phyloP scores from a whole-genome alignment of 345 rosid genomes.

The Isatis tinctoria region DNA sequence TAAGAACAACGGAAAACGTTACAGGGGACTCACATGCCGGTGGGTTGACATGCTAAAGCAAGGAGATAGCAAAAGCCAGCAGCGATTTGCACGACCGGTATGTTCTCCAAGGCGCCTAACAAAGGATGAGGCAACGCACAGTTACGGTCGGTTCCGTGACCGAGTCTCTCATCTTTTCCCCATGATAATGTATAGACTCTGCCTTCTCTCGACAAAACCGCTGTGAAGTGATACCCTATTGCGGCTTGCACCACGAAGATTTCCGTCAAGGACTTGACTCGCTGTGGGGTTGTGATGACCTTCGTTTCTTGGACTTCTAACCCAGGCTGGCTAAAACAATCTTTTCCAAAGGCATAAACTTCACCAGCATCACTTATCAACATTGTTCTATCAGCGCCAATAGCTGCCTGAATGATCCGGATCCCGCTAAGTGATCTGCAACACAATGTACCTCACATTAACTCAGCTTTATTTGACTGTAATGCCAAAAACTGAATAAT shows the following conservation, averaged over 20 bases:
- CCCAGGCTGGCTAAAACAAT: conserved; percentile 65
- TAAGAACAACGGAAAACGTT: neutral
- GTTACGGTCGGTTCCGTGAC: conserved; percentile 73
- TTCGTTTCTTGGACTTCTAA: conserved; percentile 59
- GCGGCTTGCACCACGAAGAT: conserved; percentile 92
- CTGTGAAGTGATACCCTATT: conserved; percentile 88
- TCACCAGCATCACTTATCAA: conserved; percentile 87
- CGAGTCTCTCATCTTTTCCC: conserved; percentile 76
- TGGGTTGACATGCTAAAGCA: conserved; percentile 84
- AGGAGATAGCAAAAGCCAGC: conserved; percentile 97
- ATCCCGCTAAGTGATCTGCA: conserved; percentile 91
- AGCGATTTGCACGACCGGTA: conserved; percentile 83
- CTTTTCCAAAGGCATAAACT: conserved; percentile 85
- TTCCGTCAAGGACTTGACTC: conserved; percentile 71
- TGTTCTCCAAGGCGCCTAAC: conserved; percentile 83
- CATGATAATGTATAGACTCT: conserved; percentile 90
- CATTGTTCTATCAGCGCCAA: conserved; percentile 86
- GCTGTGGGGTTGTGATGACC: conserved; percentile 61
- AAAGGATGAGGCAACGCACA: conserved; percentile 78
- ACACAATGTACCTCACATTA: conserved; percentile 52
- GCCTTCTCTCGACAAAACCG: conserved; percentile 91
- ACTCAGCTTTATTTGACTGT: conserved; percentile 30
- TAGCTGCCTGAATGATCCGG: conserved; percentile 89
- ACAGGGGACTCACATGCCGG: conserved; percentile 75
- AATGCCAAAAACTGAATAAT: neutral